These are phyloP conservation scores for Niveomyces coronatus DNA, from an alignment of 2,329 filamentous ascomycete species.

Conservation along the genomic window DNA sequence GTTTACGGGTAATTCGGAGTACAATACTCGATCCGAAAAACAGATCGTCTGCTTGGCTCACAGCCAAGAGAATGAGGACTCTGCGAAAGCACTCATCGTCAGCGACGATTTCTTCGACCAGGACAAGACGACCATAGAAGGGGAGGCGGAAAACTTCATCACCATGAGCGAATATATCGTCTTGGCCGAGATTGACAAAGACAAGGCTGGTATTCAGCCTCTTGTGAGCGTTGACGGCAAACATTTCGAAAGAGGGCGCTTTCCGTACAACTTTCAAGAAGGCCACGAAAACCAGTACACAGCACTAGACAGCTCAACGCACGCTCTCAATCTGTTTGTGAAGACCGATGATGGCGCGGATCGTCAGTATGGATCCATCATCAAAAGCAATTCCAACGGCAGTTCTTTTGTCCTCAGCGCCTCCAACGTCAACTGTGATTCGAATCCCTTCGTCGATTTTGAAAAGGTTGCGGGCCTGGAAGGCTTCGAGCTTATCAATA, in stretches of 20 bases:
- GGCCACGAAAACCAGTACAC: constrained; percentile 77
- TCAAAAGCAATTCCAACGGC: constrained; percentile 98
- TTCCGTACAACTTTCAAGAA: constrained; percentile 76
- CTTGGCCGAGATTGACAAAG: constrained; percentile 64
- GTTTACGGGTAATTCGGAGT: constrained; percentile 62
- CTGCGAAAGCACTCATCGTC: constrained; percentile 59
- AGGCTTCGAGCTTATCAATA: constrained; percentile 79
- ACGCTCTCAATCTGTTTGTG: constrained; percentile 90
- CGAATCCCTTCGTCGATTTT: constrained; percentile 76
- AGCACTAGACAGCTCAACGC: constrained; percentile 86
- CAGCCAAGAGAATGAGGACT: constrained; percentile 49
- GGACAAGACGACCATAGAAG: constrained; percentile 43
- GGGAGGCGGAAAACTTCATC: constrained; percentile 66
- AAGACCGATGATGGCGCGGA: constrained; percentile 58
- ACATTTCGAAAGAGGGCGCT: constrained; percentile 71
- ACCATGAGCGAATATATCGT: constrained; percentile 97
- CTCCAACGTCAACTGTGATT: constrained; percentile 70
- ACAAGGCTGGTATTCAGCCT: constrained; percentile 59
- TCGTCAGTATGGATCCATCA: constrained; percentile 69
- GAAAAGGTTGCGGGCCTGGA: constrained; percentile 92
- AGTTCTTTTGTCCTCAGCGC: constrained; percentile 87
- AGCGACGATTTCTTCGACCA: constrained; percentile 70
- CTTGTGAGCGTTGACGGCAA: constrained; percentile 78
- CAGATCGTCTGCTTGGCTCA: constrained; percentile 49
- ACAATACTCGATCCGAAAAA: constrained; percentile 39